Conservation (phyloP, 169 alveolate genomes). For the Plasmodium adleri region DNA sequence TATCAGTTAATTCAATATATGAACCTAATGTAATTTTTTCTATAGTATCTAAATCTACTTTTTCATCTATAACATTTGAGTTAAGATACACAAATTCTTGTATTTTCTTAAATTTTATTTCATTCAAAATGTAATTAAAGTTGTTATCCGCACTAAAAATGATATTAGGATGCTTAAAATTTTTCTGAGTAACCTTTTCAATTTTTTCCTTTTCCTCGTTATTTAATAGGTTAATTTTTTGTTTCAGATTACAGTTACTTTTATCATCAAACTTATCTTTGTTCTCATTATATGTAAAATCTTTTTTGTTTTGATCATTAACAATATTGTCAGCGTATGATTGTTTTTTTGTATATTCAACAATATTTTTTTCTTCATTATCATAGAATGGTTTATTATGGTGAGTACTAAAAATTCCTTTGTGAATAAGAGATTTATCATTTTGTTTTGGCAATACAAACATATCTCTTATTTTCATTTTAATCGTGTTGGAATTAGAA, state of each 20-base stretch:
- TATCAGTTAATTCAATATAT: constrained; percentile 42
- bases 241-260: constrained; percentile 2
- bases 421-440: neutral
- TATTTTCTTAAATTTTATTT: constrained; percentile 38
- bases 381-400: too few species aligned
- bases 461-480: constrained; percentile 49
- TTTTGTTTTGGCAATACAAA: constrained; percentile 39
- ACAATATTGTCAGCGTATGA: neutral
- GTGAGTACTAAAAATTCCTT: neutral
- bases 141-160: constrained; percentile 57
- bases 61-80: constrained; percentile 2
- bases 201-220: constrained; percentile 20
- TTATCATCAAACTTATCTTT: neutral
- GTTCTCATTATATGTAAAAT: neutral
- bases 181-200: neutral
- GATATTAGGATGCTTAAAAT: constrained; percentile 14
- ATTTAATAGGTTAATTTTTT: constrained; percentile 19
- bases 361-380: neutral
- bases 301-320: neutral
- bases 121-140: constrained; percentile 51
- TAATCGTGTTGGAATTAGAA: constrained; percentile 38
- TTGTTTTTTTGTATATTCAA: neutral
- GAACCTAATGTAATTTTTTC: constrained; percentile 48
- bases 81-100: constrained; percentile 38
- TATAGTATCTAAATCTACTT: constrained; percentile 4